phyloP scores from a whole-genome alignment of 78 protist species.

The Dictyostelium discoideum region DNA sequence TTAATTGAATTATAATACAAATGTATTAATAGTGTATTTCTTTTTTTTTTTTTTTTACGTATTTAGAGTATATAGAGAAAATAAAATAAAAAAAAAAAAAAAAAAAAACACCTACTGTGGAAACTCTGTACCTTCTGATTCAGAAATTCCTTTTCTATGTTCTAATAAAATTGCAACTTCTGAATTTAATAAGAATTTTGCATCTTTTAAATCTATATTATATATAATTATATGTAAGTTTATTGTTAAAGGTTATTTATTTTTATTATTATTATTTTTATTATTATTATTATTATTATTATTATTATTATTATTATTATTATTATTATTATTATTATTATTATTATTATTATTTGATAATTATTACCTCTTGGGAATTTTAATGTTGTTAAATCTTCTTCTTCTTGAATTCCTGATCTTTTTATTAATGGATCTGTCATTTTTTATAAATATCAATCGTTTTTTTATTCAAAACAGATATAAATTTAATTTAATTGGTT shows the following conservation, averaged over 20 bases:
- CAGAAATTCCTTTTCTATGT: constrained; percentile 11
- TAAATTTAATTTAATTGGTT: not conserved
- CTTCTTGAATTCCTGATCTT: constrained; percentile 68
- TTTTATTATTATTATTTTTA: not conserved
- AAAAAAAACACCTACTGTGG: constrained; percentile 40
- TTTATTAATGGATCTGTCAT: constrained; percentile 40
- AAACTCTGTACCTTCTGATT: constrained; percentile 34
- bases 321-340: not conserved
- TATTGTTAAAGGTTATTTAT: not conserved
- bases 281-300: not conserved
- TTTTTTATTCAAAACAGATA: no score
- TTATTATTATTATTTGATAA: not conserved
- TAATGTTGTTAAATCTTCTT: constrained; percentile 49
- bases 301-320: not conserved
- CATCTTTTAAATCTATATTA: constrained; percentile 45
- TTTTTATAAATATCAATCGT: not conserved
- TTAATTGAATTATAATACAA: not conserved
- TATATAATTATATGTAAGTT: not conserved
- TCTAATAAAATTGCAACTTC: constrained; percentile 68
- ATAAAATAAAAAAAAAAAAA: not conserved
- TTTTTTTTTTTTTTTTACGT: no score
- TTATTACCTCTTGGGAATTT: constrained; percentile 61
- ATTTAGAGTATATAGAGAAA: no score
- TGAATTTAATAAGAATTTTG: constrained; percentile 69
- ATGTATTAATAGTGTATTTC: not conserved